Base-by-base conservation (phyloP, 2,329 filamentous ascomycete genomes). In the Ampelomyces quisqualis region DNA sequence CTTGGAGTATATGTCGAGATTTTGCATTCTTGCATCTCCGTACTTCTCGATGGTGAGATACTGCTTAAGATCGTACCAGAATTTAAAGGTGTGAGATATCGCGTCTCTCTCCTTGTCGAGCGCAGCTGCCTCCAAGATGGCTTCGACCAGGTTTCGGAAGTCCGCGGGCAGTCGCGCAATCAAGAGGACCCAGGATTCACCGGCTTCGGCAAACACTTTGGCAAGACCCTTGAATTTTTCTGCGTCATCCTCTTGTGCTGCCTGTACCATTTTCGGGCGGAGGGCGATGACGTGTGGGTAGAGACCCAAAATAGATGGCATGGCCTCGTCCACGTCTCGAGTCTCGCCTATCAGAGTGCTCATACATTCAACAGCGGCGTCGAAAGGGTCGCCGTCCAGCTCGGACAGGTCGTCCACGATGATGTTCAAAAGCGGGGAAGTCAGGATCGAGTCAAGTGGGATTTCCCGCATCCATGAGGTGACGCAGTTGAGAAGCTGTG, bases 21-120 rank as follows among this genome's bases (percentile, higher is more conserved):
- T 80, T 57, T 86, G 78, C 49, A 89, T 69, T 36, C 90, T 82
- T 27, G 90, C 86, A 57, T 90, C 80, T 36, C 88, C 86, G 65
- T 96, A 98, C 53, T 85, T 85, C 23, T 97, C 91, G 38, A 98
- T 71, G 2, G 90, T 90, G 33, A 98, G 77, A 65, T 95, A 96
- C 67, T 96, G 90, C 75, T 98, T 98, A 32, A 98, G 78, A 64
- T 98, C 93, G 65, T 94, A 97, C 93, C 93, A 98, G 73, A 98
- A 97, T 54, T 82, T 83, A 70, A 98, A 98, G 0, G 94, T 98
- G 59, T 93, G 83, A 38, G 89, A 88, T 49, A 98, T 90, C 4
- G 90, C 89, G 53, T 98, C 93, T 47, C 86, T 82, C 38, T 96
- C 91, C 64, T 83, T 84, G 67, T 98, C 93, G 53, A 86, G 80